Evolutionary conservation across 306 rosid species (phyloP), one percentile per base, ranked within the genome.

Genomic region (Rosa lucieae): DNA sequence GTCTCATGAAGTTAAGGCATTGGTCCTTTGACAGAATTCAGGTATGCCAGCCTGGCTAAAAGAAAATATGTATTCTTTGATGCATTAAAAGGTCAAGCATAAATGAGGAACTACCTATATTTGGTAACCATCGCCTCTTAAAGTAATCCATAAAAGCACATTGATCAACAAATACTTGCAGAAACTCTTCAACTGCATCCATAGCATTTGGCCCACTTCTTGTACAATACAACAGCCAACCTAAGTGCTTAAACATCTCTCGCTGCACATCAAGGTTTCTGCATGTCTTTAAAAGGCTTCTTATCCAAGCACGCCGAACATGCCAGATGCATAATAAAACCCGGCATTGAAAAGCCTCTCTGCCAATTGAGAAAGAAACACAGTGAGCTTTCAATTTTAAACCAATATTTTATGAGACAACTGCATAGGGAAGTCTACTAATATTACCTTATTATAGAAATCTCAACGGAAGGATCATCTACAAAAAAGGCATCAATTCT

Each of bases 161-260:
- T 70, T 92, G 97, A 84, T 92, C 97, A 69, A 91, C 89, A 89
- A 92, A 92, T 76, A 88, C 85, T 85, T 90, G 90, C 94, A 82
- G 84, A 78, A 92, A 84, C 87, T 92, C 96, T 79, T 90, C 97
- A 81, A 90, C 71, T 51, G 88, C 87, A 80, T 82, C 94, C 84
- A 77, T 73, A 70, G 88, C 78, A 87, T 76, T 85, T 67, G 86
- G 84, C 79, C 92, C 90, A 78, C 83, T 82, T 82, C 89, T 88
- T 73, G 90, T 78, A 85, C 87, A 85, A 82, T 86, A 92, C 78
- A 92, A 73, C 84, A 92, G 68, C 84, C 93, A 83, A 10, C 94
- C 91, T 78, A 92, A 77, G 59, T 85, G 85, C 91, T 85, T 88
- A 77, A 87, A 87, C 86, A 92, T 85, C 86, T 88, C 91, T 29